Evolutionary conservation across 176 grass and related monocot genomes (phyloP), one percentile per base, ranked within the genome.

Genomic region (Aegilops bicornis): DNA sequence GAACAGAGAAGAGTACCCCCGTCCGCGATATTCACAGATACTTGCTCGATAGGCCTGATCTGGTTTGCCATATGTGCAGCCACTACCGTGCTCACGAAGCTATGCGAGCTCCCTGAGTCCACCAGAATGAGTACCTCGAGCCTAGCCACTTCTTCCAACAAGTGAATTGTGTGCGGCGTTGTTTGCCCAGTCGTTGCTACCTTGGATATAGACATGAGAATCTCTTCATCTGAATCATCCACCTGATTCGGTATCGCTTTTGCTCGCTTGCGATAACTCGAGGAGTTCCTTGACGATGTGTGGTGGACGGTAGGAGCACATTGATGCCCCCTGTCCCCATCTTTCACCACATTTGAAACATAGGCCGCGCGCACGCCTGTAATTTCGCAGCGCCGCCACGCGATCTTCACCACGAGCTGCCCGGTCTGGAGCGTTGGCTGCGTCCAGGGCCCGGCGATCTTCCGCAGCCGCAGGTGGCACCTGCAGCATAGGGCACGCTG

Each of bases 211-310:
- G 52, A 58, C 52, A 58, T 58, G 2, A 58, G 52, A 58, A 7
- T 58, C 0, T 59, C 54, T 8, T 59, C 7, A 3, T 22, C 54
- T 0, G 17, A 22, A 8, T 59, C 54, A 2, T 22, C 54, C 0
- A 0, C 1, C 6, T 7, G 54, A 0, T 8, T 5, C 1, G 0
- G 3, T 2, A 7, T n/a, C n/a, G n/a, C n/a, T n/a, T n/a, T n/a
- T 59, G 19, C 1, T 59, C 54, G 6, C 54, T 8, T 22, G 19
- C 0, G 22, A 2, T 0, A 59, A 8, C 54, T 59, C 54, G 0
- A 59, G 19, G 19, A 59, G 6, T 8, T 59, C 54, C 20, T 59
- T 7, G 0, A 59, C 2, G 0, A 59, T 19, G 2, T 59, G 54
- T 0, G 22, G 0, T 59, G 54, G 0, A 59, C 54, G 0, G 54